A percentile compares a stretch with the other conserved stretches of the same genome.
Conservation (phyloP, 2,329 filamentous ascomycete species). For the Alternaria gansuensis region DNA sequence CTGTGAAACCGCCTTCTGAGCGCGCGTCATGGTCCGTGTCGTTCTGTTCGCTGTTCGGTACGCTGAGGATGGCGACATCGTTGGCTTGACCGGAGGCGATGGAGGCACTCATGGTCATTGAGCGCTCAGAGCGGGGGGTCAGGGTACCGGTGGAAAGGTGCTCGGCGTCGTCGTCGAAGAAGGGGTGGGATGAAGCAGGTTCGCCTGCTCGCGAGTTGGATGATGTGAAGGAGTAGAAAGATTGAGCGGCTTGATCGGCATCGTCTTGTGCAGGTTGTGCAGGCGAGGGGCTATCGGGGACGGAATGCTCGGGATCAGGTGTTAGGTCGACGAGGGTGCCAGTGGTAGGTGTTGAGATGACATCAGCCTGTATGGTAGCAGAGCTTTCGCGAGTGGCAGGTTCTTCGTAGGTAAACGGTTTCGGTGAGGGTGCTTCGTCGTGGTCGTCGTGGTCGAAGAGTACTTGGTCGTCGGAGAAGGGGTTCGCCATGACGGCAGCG, state of each 20-base stretch:
- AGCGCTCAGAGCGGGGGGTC: constrained; percentile 52
- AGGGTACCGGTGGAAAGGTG: constrained; percentile 49
- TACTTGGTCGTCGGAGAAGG: constrained; percentile 56
- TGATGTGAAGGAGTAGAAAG: constrained; percentile 51
- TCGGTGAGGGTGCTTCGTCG: constrained; percentile 43
- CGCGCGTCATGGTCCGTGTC: constrained; percentile 48
- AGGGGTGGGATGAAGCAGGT: constrained; percentile 12
- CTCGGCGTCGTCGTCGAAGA: constrained; percentile 28
- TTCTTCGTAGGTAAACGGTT: constrained; percentile 41
- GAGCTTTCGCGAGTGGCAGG: constrained; percentile 40
- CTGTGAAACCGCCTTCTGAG: constrained; percentile 50
- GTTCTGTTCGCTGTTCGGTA: constrained; percentile 36
- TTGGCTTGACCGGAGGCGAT: constrained; percentile 41
- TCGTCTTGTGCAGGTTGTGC: constrained; percentile 22
- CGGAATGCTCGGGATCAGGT: constrained; percentile 31
- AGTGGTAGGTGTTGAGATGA: constrained; percentile 19
- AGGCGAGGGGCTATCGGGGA: constrained; percentile 31
- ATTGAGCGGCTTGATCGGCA: constrained; percentile 41
- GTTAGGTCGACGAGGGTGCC: constrained; percentile 47
- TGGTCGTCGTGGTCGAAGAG: constrained; percentile 54
- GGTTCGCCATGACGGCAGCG: constrained; percentile 51
- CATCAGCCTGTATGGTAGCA: constrained; percentile 39
- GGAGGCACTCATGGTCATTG: constrained; percentile 36
- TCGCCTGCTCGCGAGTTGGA: constrained; percentile 26
- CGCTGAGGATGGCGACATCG: constrained; percentile 48